Percentiles rank a stretch among this genome's conserved stretches.
phyloP scores from a whole-genome alignment of 2,329 filamentous ascomycete species.

The Akanthomyces muscarius region DNA sequence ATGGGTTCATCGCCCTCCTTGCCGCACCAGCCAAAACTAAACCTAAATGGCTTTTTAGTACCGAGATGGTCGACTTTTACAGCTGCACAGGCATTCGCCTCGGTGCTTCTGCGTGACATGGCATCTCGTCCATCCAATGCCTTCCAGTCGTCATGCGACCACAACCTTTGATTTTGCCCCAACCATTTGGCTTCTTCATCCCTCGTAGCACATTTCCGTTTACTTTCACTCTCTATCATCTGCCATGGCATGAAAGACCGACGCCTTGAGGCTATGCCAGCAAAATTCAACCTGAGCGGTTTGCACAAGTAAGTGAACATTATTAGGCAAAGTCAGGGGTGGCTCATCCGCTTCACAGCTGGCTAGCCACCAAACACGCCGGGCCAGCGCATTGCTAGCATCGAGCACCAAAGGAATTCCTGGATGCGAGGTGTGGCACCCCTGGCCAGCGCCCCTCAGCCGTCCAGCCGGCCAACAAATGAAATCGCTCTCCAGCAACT shows the following conservation, averaged over 20 bases:
- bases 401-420: background rate
- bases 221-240: background rate
- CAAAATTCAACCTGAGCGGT: background rate
- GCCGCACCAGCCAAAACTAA: background rate
- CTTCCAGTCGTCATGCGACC: background rate
- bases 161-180: too few species aligned
- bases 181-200: too few species aligned
- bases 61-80: background rate
- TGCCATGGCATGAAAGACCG: background rate
- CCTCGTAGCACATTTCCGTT: too few species aligned
- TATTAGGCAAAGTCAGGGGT: background rate
- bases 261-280: background rate
- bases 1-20: slow-evolving; percentile 2
- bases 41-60: slow-evolving; percentile 2
- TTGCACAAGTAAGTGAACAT: background rate
- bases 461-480: slow-evolving; percentile 1
- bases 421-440: background rate
- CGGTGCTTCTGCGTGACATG: background rate
- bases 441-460: background rate
- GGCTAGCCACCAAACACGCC: too few species aligned
- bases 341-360: too few species aligned
- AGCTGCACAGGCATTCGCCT: background rate
- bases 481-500: background rate
- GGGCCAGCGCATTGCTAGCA: too few species aligned
- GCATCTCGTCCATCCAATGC: background rate